Evolutionary conservation across 1,284 basidiomycete species (phyloP).

Genomic region (Sporisorium graminicola): DNA sequence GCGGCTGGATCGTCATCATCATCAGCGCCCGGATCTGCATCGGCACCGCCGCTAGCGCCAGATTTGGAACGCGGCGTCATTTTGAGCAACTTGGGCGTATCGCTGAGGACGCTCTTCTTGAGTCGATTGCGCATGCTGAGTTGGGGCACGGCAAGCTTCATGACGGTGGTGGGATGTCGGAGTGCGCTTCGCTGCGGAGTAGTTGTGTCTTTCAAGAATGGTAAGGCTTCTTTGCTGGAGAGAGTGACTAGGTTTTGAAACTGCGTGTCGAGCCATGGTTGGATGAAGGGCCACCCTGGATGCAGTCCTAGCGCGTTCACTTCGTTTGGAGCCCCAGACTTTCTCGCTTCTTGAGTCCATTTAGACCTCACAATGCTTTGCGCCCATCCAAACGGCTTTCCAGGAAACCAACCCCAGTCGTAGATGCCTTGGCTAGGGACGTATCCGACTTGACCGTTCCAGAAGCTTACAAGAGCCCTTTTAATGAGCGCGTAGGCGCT

Average conservation of each 20-base stretch:
- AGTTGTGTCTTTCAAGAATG: slow-evolving; percentile 16
- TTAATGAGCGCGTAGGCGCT: slow-evolving; percentile 24
- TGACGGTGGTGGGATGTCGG: slow-evolving; percentile 33
- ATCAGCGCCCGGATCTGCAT: slow-evolving; percentile 16
- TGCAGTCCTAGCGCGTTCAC: neutral
- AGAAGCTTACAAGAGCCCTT: slow-evolving; percentile 18
- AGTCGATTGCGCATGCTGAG: slow-evolving; percentile 27
- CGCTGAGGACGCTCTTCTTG: slow-evolving; percentile 13
- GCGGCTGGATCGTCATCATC: slow-evolving; percentile 20
- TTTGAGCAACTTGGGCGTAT: slow-evolving; percentile 15
- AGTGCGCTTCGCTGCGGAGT: slow-evolving; percentile 20
- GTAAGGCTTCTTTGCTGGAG: slow-evolving; percentile 6
- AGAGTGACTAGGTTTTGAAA: neutral
- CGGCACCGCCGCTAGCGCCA: slow-evolving; percentile 2
- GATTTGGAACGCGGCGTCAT: neutral
- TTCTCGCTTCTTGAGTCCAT: slow-evolving; percentile 21
- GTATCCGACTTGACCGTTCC: slow-evolving; percentile 33
- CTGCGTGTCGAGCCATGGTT: slow-evolving; percentile 26
- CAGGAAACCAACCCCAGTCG: slow-evolving; percentile 47
- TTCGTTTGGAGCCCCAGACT: neutral
- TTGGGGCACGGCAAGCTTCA: slow-evolving; percentile 33
- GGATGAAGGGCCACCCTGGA: slow-evolving; percentile 44
- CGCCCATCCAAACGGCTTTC: slow-evolving; percentile 34
- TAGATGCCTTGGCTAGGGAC: slow-evolving; percentile 31
- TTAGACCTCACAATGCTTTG: slow-evolving; percentile 10